These are phyloP conservation scores for Ilex aquifolium DNA, from an alignment of 257 asterid species.

Conservation along the genomic window DNA sequence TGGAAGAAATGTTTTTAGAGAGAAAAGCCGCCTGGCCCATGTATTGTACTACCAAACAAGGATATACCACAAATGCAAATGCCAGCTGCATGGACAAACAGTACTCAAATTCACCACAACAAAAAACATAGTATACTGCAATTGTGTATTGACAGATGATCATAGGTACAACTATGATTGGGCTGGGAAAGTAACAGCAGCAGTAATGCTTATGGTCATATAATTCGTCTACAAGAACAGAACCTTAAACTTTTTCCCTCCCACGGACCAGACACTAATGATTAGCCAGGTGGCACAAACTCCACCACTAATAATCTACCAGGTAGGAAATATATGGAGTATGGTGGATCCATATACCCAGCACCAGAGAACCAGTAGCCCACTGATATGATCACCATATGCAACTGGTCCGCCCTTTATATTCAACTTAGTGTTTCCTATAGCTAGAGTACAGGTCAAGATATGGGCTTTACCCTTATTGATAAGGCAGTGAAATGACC, in stretches of 20 bases:
- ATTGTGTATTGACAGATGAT: no score
- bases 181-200: no score
- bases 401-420: no score
- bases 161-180: no score
- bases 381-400: background rate
- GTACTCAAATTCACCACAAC: constrained; percentile 6
- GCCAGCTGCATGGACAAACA: constrained; percentile 54
- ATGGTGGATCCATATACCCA: constrained; percentile 1
- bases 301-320: no score
- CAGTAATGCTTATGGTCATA: no score
- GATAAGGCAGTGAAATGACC: constrained; percentile 87
- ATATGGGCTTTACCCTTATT: constrained; percentile 27
- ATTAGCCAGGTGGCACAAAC: background rate
- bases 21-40: constrained; percentile 99
- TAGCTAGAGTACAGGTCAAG: background rate
- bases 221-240: no score
- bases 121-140: background rate
- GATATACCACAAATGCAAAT: constrained; percentile 66
- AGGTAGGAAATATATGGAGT: background rate
- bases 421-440: constrained; percentile 3
- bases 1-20: constrained; percentile 51
- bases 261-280: background rate
- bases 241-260: no score
- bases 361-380: background rate
- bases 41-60: constrained; percentile 83